Conservation (phyloP, 495 filamentous ascomycete species). For the Aspergillus avenaceus region DNA sequence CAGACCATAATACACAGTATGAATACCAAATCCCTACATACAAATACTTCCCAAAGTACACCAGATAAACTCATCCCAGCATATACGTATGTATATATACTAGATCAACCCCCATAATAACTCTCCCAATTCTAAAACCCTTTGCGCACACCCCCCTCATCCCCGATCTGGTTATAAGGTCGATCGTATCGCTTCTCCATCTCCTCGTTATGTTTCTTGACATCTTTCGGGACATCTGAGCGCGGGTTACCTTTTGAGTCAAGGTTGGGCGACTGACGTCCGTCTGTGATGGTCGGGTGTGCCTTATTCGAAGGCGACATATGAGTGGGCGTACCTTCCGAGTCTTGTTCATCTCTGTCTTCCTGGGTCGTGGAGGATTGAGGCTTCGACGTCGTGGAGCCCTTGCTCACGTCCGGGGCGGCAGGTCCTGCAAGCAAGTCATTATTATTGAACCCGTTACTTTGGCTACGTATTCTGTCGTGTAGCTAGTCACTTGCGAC, state of each 20-base stretch:
- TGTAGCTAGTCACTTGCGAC: background rate
- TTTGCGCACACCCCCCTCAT: constrained; percentile 28
- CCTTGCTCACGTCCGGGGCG: constrained; percentile 17
- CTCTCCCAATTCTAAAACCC: constrained; percentile 4
- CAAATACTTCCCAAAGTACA: background rate
- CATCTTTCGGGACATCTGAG: constrained; percentile 32
- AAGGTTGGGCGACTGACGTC: constrained; percentile 26
- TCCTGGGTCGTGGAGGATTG: background rate
- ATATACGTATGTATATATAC: background rate
- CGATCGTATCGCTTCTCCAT: constrained; percentile 32
- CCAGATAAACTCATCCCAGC: no score
- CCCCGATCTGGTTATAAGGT: constrained; percentile 35
- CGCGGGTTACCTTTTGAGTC: constrained; percentile 26
- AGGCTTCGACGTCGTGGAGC: background rate
- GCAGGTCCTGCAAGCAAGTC: constrained; percentile 19
- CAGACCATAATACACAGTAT: no score
- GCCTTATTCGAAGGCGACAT: constrained; percentile 33
- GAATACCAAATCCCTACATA: no score
- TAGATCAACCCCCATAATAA: background rate
- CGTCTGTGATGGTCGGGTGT: constrained; percentile 31
- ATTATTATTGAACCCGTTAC: no score
- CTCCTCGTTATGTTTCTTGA: constrained; percentile 37
- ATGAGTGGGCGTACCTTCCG: background rate
- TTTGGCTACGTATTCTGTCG: no score
- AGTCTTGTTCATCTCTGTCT: background rate